Evolutionary conservation across 2,329 filamentous ascomycete genomes (phyloP).

Genomic region (Aspergillus tanneri): DNA sequence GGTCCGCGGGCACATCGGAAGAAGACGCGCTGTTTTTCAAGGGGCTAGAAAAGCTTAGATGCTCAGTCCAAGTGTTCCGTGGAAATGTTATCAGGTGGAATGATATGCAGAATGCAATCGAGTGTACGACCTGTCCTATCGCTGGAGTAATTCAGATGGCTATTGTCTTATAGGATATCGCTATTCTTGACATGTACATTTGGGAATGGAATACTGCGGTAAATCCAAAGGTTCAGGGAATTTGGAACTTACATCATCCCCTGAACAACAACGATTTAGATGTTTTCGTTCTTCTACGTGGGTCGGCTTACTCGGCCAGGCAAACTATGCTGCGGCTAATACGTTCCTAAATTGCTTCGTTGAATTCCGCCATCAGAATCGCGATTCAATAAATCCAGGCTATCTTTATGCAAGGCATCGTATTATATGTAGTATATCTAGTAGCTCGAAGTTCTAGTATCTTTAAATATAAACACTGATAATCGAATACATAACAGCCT

Average conservation of each 20-base stretch:
- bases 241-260: constrained; percentile 24
- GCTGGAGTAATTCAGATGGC: constrained; percentile 22
- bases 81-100: too few relatives aligned
- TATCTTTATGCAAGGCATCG: too few relatives aligned
- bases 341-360: constrained; percentile 28
- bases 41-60: too few relatives aligned
- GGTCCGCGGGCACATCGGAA: too few relatives aligned
- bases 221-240: constrained; percentile 17
- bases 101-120: neutral
- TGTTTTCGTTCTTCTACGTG: constrained; percentile 30
- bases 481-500: too few relatives aligned
- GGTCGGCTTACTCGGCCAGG: constrained; percentile 41
- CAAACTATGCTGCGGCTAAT: constrained; percentile 38
- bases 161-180: constrained; percentile 24
- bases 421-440: too few relatives aligned
- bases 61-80: too few relatives aligned
- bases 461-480: too few relatives aligned
- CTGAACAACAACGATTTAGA: constrained; percentile 4
- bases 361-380: constrained; percentile 21
- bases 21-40: too few relatives aligned
- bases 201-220: constrained; percentile 2
- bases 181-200: constrained; percentile 6
- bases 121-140: constrained; percentile 3
- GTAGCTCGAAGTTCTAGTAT: too few relatives aligned
- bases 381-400: too few relatives aligned